Conservation (phyloP, 805 yeast species). For the Zygosaccharomyces lentus region DNA sequence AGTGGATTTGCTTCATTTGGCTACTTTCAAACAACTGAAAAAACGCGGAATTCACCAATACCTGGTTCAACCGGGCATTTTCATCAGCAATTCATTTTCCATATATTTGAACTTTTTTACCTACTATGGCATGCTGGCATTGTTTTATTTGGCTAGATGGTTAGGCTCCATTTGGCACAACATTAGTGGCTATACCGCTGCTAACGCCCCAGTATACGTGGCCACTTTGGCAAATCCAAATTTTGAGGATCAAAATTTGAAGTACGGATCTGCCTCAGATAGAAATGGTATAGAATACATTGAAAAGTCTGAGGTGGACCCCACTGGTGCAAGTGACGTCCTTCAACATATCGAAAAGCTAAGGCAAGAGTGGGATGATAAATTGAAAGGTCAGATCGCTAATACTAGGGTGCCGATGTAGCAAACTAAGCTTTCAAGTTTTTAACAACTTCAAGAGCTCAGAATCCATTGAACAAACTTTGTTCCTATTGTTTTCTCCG, state of each 20-base stretch:
- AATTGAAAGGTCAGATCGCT: slow-evolving; percentile 67
- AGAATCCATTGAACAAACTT: not conserved
- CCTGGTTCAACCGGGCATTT: slow-evolving; percentile 90
- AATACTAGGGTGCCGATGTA: slow-evolving; percentile 39
- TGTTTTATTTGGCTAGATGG: slow-evolving; percentile 78
- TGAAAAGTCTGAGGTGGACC: slow-evolving; percentile 50
- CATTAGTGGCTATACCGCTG: slow-evolving; percentile 83
- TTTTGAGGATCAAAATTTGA: slow-evolving; percentile 45
- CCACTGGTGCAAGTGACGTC: slow-evolving; percentile 65
- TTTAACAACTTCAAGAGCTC: not conserved
- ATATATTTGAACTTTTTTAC: slow-evolving; percentile 73
- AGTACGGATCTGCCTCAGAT: slow-evolving; percentile 70
- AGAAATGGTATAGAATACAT: slow-evolving; percentile 63
- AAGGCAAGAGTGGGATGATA: slow-evolving; percentile 66
- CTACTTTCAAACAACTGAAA: slow-evolving; percentile 52
- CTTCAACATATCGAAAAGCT: slow-evolving; percentile 55
- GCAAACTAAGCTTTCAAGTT: not conserved
- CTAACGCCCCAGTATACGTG: slow-evolving; percentile 77
- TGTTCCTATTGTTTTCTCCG: not conserved
- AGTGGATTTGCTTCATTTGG: slow-evolving; percentile 77
- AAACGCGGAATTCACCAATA: slow-evolving; percentile 62
- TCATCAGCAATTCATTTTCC: slow-evolving; percentile 75
- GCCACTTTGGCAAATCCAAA: slow-evolving; percentile 50
- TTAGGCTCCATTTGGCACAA: slow-evolving; percentile 87
- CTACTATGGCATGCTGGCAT: slow-evolving; percentile 75